These are phyloP conservation scores for Aspergillus sp. DNA, from an alignment of 2,329 filamentous ascomycete genomes.

Conservation along the genomic window DNA sequence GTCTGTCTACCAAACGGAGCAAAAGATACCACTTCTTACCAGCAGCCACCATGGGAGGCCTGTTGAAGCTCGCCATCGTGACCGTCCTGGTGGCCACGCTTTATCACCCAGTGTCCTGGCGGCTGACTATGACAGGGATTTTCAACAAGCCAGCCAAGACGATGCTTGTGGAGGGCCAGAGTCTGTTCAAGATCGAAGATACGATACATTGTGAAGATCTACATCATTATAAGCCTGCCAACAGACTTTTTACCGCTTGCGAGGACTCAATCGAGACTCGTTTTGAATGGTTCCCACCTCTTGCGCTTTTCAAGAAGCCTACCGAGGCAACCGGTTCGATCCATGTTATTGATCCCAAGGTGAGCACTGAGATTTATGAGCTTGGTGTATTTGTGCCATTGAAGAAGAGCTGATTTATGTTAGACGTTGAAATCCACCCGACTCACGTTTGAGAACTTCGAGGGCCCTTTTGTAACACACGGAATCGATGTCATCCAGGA, in stretches of 20 bases:
- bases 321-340: slow-evolving; percentile 23
- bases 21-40: neutral
- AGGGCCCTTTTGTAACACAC: slow-evolving; percentile 53
- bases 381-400: too few species aligned
- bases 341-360: slow-evolving; percentile 52
- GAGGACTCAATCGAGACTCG: slow-evolving; percentile 41
- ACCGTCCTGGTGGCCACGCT: slow-evolving; percentile 14
- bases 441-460: slow-evolving; percentile 49
- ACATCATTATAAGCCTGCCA: slow-evolving; percentile 48
- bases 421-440: slow-evolving; percentile 45
- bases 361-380: slow-evolving; percentile 19
- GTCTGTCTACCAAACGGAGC: neutral
- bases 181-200: slow-evolving; percentile 44
- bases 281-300: slow-evolving; percentile 50
- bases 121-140: slow-evolving; percentile 18
- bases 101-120: slow-evolving; percentile 12
- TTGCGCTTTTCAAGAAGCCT: slow-evolving; percentile 40
- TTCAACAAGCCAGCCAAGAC: slow-evolving; percentile 16
- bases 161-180: slow-evolving; percentile 19
- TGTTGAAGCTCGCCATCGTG: slow-evolving; percentile 15
- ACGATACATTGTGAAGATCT: slow-evolving; percentile 58
- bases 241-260: slow-evolving; percentile 54
- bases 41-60: slow-evolving; percentile 13
- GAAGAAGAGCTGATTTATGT: neutral
- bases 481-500: slow-evolving; percentile 58